Evolutionary conservation across 768 basidiomycete species (phyloP), one percentile per base, ranked within the genome.

Genomic region (Lyophyllum semitale): DNA sequence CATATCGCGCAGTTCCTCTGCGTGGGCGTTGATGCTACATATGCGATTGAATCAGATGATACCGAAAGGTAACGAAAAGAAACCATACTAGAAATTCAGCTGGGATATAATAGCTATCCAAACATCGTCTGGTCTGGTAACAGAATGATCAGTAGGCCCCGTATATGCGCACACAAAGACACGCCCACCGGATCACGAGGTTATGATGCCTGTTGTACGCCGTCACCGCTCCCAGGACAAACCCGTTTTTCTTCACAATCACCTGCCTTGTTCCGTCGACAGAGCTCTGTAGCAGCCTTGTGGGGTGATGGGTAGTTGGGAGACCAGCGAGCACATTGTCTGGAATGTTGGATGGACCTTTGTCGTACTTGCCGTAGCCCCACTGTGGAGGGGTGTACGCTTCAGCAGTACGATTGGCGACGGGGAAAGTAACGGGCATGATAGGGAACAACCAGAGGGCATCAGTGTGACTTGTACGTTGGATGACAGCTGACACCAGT

Each of bases 71-170:
- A 22, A 20, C 22, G 30, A 30, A 35, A 18, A 12, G 20, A 33
- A 18, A 22, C 53, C 63, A 15, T 45, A 68, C 68, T 75, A 77
- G 55, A 73, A 69, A 41, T 66, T 71, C 29, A 77, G 71, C 55
- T 78, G 76, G n/a, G 58, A 63, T 6, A 76, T 55, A 41, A 79
- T 77, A 1, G 76, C 71, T 2, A 74, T 63, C 77, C 81, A 82
- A 32, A 82, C 70, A 60, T 82, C 80, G 49, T 82, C 81, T 6
- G 80, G 81, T 8, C 66, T 65, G 43, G 9, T 13, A 33, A 27
- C 38, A 25, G 12, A 20, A 25, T 22, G 12, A 20, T 8, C 4
- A 20, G 17, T 35, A 35, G 12, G 8, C 13, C 33, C 3, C 33
- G 13, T 15, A 35, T 7, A 6, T 35, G 13, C 6, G 13, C n/a